phyloP scores from a whole-genome alignment of 768 basidiomycete species.

The Suillus lakei region DNA sequence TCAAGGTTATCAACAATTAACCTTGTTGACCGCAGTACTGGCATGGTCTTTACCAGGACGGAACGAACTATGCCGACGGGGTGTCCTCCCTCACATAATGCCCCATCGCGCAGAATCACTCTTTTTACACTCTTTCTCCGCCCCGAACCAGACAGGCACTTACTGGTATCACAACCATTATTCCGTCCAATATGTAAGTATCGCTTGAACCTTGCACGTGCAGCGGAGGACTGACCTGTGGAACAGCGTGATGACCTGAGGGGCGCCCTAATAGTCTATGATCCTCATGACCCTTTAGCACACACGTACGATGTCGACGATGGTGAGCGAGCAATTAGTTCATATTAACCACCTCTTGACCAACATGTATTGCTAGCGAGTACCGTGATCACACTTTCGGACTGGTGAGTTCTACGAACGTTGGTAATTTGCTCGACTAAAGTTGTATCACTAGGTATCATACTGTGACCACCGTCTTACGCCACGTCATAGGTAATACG shows the following conservation, averaged over 20 bases:
- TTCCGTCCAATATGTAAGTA: no score
- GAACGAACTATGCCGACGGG: conserved; percentile 32
- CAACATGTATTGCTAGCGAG: no score
- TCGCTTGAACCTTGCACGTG: no score
- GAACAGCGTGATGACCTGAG: no score
- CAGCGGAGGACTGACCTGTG: no score
- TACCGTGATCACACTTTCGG: no score
- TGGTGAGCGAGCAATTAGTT: no score
- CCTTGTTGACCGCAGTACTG: conserved; percentile 13
- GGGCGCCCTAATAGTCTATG: no score
- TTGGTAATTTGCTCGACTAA: not conserved
- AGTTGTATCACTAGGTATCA: not conserved
- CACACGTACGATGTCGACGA: no score
- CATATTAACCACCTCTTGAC: no score
- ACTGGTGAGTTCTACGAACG: conserved; percentile 34
- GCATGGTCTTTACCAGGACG: conserved; percentile 31
- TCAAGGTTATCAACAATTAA: not conserved
- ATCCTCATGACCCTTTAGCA: no score
- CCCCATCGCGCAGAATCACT: conserved; percentile 38
- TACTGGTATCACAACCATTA: conserved; percentile 39
- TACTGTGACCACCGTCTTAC: conserved; percentile 13
- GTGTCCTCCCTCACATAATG: conserved; percentile 43
- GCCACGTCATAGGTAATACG: conserved; percentile 8
- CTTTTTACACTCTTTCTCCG: conserved; percentile 43
- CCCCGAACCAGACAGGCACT: conserved; percentile 38